A percentile compares a stretch with the other conserved stretches of the same genome.
These are phyloP conservation scores for Debaryomyces sp. DNA, from an alignment of 1,139 yeast species.

Conservation along the genomic window DNA sequence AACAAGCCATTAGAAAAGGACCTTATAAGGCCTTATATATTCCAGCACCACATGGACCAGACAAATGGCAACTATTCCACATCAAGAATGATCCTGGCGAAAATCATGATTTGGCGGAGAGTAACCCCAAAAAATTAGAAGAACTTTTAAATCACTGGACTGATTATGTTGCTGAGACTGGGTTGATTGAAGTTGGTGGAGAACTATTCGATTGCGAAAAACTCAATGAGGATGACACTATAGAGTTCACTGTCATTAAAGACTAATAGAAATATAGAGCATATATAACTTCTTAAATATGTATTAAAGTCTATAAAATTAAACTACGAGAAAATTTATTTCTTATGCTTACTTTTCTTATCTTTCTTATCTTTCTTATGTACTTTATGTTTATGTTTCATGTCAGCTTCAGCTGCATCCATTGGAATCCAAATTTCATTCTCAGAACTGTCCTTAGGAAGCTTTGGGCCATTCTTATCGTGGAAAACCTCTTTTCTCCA, in stretches of 20 bases:
- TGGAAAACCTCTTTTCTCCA: conserved; percentile 89
- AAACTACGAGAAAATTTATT: background rate
- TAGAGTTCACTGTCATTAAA: background rate
- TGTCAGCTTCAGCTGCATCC: conserved; percentile 14
- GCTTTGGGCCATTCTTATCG: conserved; percentile 58
- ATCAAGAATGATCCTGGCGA: conserved; percentile 51
- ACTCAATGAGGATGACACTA: background rate
- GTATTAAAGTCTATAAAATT: background rate
- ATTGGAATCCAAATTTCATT: conserved; percentile 44
- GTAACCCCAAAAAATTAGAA: conserved; percentile 33
- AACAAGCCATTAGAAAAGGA: conserved; percentile 58
- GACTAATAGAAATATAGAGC: background rate
- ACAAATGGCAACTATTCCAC: conserved; percentile 53
- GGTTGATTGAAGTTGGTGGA: conserved; percentile 41
- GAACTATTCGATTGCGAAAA: conserved; percentile 8
- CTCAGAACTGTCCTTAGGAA: conserved; percentile 35
- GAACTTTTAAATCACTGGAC: conserved; percentile 53
- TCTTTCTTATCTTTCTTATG: conserved; percentile 1
- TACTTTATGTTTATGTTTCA: background rate
- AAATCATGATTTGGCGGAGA: conserved; percentile 39
- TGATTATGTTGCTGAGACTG: conserved; percentile 56
- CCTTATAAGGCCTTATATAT: conserved; percentile 49
- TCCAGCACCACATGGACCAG: conserved; percentile 53
- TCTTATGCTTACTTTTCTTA: conserved; percentile 1
- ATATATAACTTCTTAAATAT: background rate